A percentile compares a stretch with the other conserved stretches of the same genome.
These are phyloP conservation scores for Chenopodium album DNA, from an alignment of 148 eudicot species.

Conservation along the genomic window DNA sequence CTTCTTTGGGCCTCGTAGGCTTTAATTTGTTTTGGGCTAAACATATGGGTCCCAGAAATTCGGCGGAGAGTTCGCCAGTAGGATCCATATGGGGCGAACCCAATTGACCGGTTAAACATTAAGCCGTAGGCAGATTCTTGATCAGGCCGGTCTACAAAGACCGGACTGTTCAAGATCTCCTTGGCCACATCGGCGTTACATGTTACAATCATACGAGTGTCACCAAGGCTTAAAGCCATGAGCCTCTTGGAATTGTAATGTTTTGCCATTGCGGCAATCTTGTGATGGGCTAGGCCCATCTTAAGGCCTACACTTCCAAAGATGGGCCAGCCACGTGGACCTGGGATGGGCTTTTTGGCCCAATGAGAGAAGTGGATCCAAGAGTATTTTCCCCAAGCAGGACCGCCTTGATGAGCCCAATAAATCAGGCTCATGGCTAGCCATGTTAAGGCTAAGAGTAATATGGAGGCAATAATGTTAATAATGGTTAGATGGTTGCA, in stretches of 20 bases:
- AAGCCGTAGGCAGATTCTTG: slow-evolving; percentile 76
- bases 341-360: slow-evolving; percentile 41
- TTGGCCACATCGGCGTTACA: slow-evolving; percentile 65
- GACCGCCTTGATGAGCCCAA: slow-evolving; percentile 78
- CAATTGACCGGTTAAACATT: slow-evolving; percentile 78
- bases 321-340: slow-evolving; percentile 64
- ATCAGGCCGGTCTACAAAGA: slow-evolving; percentile 67
- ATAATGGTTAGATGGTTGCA: slow-evolving; percentile 38
- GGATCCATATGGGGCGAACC: slow-evolving; percentile 77
- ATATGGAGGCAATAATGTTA: slow-evolving; percentile 17
- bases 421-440: slow-evolving; percentile 40
- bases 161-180: slow-evolving; percentile 60
- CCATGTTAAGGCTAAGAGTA: slow-evolving; percentile 31
- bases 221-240: slow-evolving; percentile 73
- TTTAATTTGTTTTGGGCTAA: slow-evolving; percentile 69
- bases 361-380: slow-evolving; percentile 20
- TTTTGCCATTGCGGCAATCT: slow-evolving; percentile 47
- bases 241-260: slow-evolving; percentile 45
- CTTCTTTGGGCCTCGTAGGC: slow-evolving; percentile 43
- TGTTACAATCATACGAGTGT: slow-evolving; percentile 59
- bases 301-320: slow-evolving; percentile 64
- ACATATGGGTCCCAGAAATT: slow-evolving; percentile 66
- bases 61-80: slow-evolving; percentile 77
- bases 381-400: slow-evolving; percentile 70
- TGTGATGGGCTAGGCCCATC: slow-evolving; percentile 64